Percentiles rank a stretch among this genome's conserved stretches.
Conservation (phyloP, 805 yeast genomes). For the Pichia occidentalis region DNA sequence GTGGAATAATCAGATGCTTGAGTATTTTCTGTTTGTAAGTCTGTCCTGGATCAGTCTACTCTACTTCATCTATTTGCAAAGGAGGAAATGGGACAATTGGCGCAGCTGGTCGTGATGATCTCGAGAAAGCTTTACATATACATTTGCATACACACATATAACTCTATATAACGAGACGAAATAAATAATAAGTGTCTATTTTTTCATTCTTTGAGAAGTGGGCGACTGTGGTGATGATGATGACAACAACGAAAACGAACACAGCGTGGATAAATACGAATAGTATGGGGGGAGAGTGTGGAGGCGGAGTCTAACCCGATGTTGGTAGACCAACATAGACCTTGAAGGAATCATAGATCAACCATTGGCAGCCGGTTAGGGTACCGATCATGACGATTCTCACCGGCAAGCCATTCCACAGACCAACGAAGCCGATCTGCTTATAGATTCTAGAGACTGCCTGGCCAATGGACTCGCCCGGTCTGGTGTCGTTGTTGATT, state of each 20-base stretch:
- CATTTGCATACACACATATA: conserved; percentile 3
- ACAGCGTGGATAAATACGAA: too few relatives aligned
- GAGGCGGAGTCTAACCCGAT: conserved; percentile 45
- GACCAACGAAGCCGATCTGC: conserved; percentile 80
- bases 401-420: conserved; percentile 93
- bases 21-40: conserved; percentile 14
- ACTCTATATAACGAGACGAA: too few relatives aligned
- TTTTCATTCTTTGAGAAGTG: too few relatives aligned
- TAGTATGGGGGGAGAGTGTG: too few relatives aligned
- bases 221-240: background rate
- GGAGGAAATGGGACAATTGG: conserved; percentile 22
- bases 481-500: conserved; percentile 66
- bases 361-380: conserved; percentile 95
- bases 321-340: conserved; percentile 94
- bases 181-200: too few relatives aligned
- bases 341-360: conserved; percentile 92
- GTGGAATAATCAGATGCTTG: conserved; percentile 8
- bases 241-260: conserved; percentile 1
- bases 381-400: conserved; percentile 98
- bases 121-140: conserved; percentile 14
- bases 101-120: conserved; percentile 11
- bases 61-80: conserved; percentile 26
- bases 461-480: conserved; percentile 57
- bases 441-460: conserved; percentile 72
- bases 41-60: conserved; percentile 24